Evolutionary conservation across 2,329 filamentous ascomycete species (phyloP), one percentile per base, ranked within the genome.

Genomic region (Colletotrichum plurivorum): DNA sequence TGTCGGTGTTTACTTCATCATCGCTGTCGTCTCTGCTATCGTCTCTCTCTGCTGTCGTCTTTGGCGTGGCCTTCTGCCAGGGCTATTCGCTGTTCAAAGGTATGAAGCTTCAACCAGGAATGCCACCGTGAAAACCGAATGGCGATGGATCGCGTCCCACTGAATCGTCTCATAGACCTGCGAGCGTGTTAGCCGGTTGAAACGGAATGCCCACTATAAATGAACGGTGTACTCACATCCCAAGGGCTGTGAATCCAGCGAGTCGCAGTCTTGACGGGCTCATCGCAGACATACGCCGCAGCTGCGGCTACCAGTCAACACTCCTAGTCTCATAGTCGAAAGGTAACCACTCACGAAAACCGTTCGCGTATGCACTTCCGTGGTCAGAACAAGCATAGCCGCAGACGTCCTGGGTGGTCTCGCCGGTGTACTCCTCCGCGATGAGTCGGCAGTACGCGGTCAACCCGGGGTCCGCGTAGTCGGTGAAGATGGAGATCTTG

Each of bases 321-420:
- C 7, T 9, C 31, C 31, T 10, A 2, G 4, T 7, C 13, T 12
- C 2, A 7, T 5, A 2, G 4, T n/a, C 59, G 27, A 18, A 7
- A 55, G 22, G 25, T 15, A 31, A 15, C 65, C 15, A 56, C 76
- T 71, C 66, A 80, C 78, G 80, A 73, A 81, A 83, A 1, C 79
- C 80, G 45, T 81, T 79, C 13, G 78, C 74, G 20, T 72, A 67
- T 10, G 73, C 77, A 18, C 71, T 74, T n/a, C 73, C 76, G 60
- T 85, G 83, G 68, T 85, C 83, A 13, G 80, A 83, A 76, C 83
- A 85, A 2, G 75, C 82, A 60, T 85, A 85, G 4, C 81, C 83
- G 64, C 83, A 85, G 5, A 41, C 62, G 48, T 81, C 80, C 16
- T 67, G 75, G 2, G 75, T 77, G 2, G 78, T 76, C 15, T 74